Percentiles rank a stretch among this genome's conserved stretches.
Evolutionary conservation across 257 asterid species (phyloP).

Genomic region (Anisodus tanguticus): DNA sequence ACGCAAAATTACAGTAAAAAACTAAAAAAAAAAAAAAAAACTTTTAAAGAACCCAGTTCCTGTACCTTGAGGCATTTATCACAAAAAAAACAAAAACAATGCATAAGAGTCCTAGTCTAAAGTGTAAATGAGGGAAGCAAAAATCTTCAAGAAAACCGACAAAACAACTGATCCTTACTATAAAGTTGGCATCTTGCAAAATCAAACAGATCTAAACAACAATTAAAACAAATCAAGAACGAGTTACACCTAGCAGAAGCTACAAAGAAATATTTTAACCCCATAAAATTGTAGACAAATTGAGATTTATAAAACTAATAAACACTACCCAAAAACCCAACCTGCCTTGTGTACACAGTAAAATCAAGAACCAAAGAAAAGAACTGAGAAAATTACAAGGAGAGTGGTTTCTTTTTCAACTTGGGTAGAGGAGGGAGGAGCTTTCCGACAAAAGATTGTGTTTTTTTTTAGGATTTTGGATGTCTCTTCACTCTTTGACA

Average conservation of each 20-base stretch:
- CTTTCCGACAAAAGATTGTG: background rate
- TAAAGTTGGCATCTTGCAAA: slow-evolving; percentile 7
- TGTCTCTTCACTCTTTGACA: background rate
- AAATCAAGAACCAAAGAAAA: background rate
- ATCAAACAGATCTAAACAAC: slow-evolving; percentile 29
- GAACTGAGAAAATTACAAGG: slow-evolving; percentile 2
- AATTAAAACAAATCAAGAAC: slow-evolving; percentile 22
- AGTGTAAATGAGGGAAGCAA: slow-evolving; percentile 6
- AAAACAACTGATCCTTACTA: background rate
- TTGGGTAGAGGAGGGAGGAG: background rate
- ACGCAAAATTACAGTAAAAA: background rate
- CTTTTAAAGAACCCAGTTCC: slow-evolving; percentile 7
- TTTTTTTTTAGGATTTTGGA: background rate
- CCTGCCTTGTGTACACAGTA: background rate
- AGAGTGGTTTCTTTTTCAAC: background rate
- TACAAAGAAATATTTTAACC: background rate
- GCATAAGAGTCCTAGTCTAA: background rate
- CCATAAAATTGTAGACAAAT: background rate
- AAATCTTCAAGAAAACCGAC: background rate
- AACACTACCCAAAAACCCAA: background rate
- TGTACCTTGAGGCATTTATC: background rate
- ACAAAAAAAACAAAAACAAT: background rate
- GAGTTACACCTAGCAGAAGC: background rate
- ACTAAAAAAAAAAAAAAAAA: too few relatives aligned
- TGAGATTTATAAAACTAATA: background rate